A percentile compares a stretch with the other conserved stretches of the same genome.
Conservation (phyloP, 2,329 filamentous ascomycete genomes). For the Fusarium armeniacum region DNA sequence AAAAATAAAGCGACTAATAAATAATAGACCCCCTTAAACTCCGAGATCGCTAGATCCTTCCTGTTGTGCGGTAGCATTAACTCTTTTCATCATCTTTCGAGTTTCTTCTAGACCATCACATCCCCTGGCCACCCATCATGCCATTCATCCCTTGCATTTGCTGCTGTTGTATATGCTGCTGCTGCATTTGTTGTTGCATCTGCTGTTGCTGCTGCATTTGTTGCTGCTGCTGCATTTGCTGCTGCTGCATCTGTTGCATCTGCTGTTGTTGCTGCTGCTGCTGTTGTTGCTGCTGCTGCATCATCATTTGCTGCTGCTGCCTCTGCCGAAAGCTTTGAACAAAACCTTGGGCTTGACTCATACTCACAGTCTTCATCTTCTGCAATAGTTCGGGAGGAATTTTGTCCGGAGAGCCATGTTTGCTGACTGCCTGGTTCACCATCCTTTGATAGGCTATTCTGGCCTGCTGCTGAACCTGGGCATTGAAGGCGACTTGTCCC, state of each 20-base stretch:
- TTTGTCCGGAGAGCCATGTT: constrained; percentile 59
- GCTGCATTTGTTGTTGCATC: constrained; percentile 45
- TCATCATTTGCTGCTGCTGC: constrained; percentile 46
- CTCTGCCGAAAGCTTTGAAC: constrained; percentile 48
- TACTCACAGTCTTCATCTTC: constrained; percentile 61
- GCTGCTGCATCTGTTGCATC: constrained; percentile 50
- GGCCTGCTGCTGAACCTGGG: constrained; percentile 54
- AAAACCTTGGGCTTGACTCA: constrained; percentile 56
- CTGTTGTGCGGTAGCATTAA: constrained; percentile 23
- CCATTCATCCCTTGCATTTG: constrained; percentile 53
- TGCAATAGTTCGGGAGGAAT: constrained; percentile 63
- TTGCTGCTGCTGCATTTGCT: constrained; percentile 51
- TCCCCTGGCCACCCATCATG: constrained; percentile 68
- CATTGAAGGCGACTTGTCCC: constrained; percentile 48
- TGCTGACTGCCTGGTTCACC: constrained; percentile 52
- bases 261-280: constrained; percentile 47
- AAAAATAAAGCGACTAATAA: constrained; percentile 10
- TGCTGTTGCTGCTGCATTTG: constrained; percentile 50
- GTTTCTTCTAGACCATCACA: constrained; percentile 52
- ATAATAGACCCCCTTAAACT: constrained; percentile 42
- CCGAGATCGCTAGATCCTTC: constrained; percentile 26
- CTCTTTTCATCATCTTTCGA: constrained; percentile 17
- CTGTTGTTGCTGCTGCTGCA: constrained; percentile 52
- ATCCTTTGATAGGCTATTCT: constrained; percentile 58
- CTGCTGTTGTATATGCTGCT: constrained; percentile 29